Evolutionary conservation across 176 grass and related monocot genomes (phyloP).

Genomic region (Ananas comosus): DNA sequence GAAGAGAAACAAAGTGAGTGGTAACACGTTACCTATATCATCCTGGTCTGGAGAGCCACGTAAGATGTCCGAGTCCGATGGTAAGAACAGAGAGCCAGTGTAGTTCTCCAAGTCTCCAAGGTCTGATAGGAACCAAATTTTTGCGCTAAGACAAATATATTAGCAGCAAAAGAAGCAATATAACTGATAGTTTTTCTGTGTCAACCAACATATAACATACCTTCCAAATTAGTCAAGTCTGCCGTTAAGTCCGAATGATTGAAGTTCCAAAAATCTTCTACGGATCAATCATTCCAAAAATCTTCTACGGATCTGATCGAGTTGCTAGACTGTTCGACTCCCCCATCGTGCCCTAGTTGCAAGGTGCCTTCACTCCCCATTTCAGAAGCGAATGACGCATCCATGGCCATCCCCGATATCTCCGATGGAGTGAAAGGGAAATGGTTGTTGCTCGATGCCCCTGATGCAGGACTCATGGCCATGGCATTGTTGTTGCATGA

Average conservation of each 20-base stretch:
- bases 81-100: slow-evolving; percentile 68
- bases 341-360: slow-evolving; percentile 61
- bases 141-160: too few relatives aligned
- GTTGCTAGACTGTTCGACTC: slow-evolving; percentile 55
- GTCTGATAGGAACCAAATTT: slow-evolving; percentile 29
- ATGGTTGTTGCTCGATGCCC: slow-evolving; percentile 63
- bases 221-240: slow-evolving; percentile 90
- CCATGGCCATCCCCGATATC: slow-evolving; percentile 77
- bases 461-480: slow-evolving; percentile 80
- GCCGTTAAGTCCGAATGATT: slow-evolving; percentile 79
- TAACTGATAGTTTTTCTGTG: neutral
- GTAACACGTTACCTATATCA: slow-evolving; percentile 58
- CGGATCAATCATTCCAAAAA: slow-evolving; percentile 91
- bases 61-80: slow-evolving; percentile 74
- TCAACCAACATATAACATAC: slow-evolving; percentile 38
- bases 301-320: slow-evolving; percentile 76
- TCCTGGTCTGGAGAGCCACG: slow-evolving; percentile 66
- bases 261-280: slow-evolving; percentile 93
- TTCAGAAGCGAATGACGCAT: slow-evolving; percentile 69
- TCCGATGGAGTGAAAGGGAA: slow-evolving; percentile 75
- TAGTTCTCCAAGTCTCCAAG: slow-evolving; percentile 81
- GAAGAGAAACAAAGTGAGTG: neutral
- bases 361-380: slow-evolving; percentile 36
- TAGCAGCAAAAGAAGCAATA: neutral
- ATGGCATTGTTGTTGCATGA: slow-evolving; percentile 39